Conservation (phyloP, 345 rosid species). For the Salix arbutifolia region DNA sequence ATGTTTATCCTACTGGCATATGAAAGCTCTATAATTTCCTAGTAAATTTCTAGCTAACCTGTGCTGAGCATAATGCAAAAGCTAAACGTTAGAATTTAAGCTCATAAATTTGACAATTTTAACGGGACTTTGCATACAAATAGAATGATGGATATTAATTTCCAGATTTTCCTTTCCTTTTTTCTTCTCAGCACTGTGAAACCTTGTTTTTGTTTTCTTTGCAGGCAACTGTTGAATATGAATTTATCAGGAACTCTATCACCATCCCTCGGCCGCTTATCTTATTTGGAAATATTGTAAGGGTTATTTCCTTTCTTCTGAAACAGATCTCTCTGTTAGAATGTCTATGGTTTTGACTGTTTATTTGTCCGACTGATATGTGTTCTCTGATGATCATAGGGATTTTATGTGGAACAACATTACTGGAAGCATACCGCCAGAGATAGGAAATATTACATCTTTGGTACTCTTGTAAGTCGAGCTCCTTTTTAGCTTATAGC, state of each 20-base stretch:
- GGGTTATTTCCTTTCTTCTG: conserved; percentile 18
- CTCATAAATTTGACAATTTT: background rate
- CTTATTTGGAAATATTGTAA: conserved; percentile 63
- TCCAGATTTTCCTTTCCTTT: background rate
- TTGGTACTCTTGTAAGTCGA: conserved; percentile 75
- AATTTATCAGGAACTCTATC: conserved; percentile 77
- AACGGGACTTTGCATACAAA: background rate
- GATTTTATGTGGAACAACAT: conserved; percentile 95
- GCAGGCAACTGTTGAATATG: conserved; percentile 75
- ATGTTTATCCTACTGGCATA: background rate
- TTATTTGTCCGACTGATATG: conserved; percentile 5
- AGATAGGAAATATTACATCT: conserved; percentile 74
- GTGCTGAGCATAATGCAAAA: background rate
- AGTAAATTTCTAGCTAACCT: background rate
- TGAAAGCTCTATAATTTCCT: background rate
- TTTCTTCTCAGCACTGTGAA: background rate
- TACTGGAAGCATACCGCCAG: conserved; percentile 79
- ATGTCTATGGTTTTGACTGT: background rate
- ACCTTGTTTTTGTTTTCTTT: conserved; percentile 11
- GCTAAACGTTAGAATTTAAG: background rate
- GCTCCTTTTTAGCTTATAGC: conserved; percentile 4
- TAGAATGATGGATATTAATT: background rate
- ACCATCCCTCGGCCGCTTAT: conserved; percentile 67
- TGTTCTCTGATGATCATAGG: conserved; percentile 38
- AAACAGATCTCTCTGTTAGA: background rate